Evolutionary conservation across 2,329 filamentous ascomycete species (phyloP).

Genomic region (Claviceps fusiformis): DNA sequence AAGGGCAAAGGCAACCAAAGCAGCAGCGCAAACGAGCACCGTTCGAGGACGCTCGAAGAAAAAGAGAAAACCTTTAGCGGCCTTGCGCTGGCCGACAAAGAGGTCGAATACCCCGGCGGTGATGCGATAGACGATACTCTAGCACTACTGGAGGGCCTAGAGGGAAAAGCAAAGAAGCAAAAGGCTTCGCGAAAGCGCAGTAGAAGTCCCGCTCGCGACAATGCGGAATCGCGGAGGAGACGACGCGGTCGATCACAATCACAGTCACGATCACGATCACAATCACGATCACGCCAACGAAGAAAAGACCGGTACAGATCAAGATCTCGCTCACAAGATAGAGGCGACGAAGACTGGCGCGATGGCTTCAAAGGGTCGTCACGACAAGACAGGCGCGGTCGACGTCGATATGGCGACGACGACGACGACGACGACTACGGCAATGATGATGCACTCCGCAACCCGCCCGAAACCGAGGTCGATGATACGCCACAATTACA

Average conservation of each 20-base stretch:
- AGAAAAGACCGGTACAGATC: conserved; percentile 22
- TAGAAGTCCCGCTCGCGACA: conserved; percentile 40
- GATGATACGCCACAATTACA: conserved; percentile 70
- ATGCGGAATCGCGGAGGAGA: conserved; percentile 26
- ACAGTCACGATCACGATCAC: conserved; percentile 28
- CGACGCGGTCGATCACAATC: conserved; percentile 24
- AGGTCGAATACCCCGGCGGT: conserved; percentile 24
- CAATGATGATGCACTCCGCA: conserved; percentile 47
- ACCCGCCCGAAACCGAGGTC: conserved; percentile 56
- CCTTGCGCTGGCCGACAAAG: conserved; percentile 71
- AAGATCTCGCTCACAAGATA: conserved; percentile 24
- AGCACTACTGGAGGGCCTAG: conserved; percentile 76
- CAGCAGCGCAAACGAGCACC: conserved; percentile 25
- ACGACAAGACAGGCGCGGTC: conserved; percentile 21
- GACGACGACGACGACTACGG: conserved; percentile 26
- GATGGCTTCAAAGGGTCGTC: conserved; percentile 18
- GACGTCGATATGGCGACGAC: conserved; percentile 27
- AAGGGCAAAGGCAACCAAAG: conserved; percentile 40
- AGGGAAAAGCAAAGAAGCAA: conserved; percentile 46
- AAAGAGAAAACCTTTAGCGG: conserved; percentile 87
- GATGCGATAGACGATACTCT: conserved; percentile 87
- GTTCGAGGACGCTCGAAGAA: conserved; percentile 41
- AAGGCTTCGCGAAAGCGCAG: conserved; percentile 41
- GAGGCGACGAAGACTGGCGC: conserved; percentile 33
- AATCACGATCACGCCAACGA: conserved; percentile 28